Base-by-base conservation (phyloP, 176 grass and related monocot genomes). In the Ananas comosus region DNA sequence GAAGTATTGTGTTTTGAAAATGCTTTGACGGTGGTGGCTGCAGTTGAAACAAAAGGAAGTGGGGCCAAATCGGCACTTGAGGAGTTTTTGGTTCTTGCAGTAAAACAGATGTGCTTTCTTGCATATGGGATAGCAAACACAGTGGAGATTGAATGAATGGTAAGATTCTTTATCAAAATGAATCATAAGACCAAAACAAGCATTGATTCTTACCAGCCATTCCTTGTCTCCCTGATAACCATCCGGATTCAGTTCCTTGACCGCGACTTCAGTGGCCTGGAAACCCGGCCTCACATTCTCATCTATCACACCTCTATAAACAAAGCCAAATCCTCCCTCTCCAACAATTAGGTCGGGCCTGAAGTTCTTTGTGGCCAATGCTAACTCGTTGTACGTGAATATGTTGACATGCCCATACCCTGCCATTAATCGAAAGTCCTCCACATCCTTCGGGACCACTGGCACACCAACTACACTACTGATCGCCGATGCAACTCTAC, bases 181-280 rank as follows among this genome's bases (percentile, higher is more conserved):
- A 61, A 61, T 18, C 10, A 61, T 10, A 61, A 19, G 21, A 61
- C 56, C 16, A 61, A 61, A 61, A 22, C 16, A 61, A 61, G 17
- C 10, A 61, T 18, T 10, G 21, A 61, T 61, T n/a, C 56, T 11
- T 24, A 91, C 90, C 86, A 93, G 74, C 90, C 90, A 94, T 74
- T 94, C 90, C 65, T 84, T 83, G 78, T 94, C 90, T 1, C 90
- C 90, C 70, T 94, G 90, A 42, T 81, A 82, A n/a, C 90, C 81
- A 4, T 80, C 80, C 0, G 65, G 78, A 67, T 94, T 94, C 73
- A 94, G 84, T 67, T 77, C 33, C 86, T 94, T 89, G 28, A 94
- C 86, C 51, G 90, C 86, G 27, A 94, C 86, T 14, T 58, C 53
- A 9, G 70, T 70, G 24, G 48, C 11, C 18, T 66, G n/a, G 69